These are phyloP conservation scores for Helianthus annuus DNA, from an alignment of 129 eudicot species.

Conservation along the genomic window HanXRQr2.0-SUNRISE NC_035447.2:28511237-28511736, in stretches of 20 bases:
- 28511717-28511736: conserved; percentile 7
- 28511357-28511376: conserved; percentile 44
- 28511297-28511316: conserved; percentile 63
- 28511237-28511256: too few species aligned
- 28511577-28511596: not conserved
- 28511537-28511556: conserved; percentile 5
- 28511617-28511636: not conserved
- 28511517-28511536: not conserved
- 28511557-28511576: not conserved
- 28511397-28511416: conserved; percentile 31
- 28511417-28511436: conserved; percentile 12
- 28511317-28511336: conserved; percentile 70
- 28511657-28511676: not conserved
- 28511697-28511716: not conserved
- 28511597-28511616: conserved; percentile 5
- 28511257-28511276: not conserved
- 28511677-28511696: not conserved
- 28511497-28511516: not conserved
- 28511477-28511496: not conserved
- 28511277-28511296: conserved; percentile 52
- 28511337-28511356: conserved; percentile 83
- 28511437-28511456: conserved; percentile 13
- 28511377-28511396: conserved; percentile 2
- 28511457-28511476: not conserved
- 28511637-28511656: not conserved